These are phyloP conservation scores for Neonothopanus nambi DNA, from an alignment of 1,284 basidiomycete species.

Conservation along the genomic window DNA sequence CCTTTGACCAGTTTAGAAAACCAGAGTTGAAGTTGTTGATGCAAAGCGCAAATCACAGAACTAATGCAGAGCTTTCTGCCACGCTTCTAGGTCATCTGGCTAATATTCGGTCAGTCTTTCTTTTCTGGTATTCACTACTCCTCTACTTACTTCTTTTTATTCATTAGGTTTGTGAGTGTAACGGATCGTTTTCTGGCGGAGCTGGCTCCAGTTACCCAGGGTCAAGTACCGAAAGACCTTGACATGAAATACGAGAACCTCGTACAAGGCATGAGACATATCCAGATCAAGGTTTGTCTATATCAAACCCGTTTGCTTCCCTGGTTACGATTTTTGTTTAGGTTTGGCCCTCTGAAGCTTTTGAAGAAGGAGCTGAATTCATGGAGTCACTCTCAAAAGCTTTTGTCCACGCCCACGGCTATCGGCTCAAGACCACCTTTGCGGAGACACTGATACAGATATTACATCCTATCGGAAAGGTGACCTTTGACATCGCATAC, in stretches of 20 bases:
- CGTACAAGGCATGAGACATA: slow-evolving; percentile 74
- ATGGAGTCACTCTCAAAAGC: slow-evolving; percentile 81
- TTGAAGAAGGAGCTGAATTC: slow-evolving; percentile 94
- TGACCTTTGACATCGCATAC: slow-evolving; percentile 28
- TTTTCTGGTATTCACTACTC: background rate
- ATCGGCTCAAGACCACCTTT: slow-evolving; percentile 82
- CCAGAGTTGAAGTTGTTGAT: slow-evolving; percentile 69
- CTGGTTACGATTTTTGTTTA: slow-evolving; percentile 28
- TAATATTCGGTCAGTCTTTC: slow-evolving; percentile 60
- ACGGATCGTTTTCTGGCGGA: slow-evolving; percentile 85
- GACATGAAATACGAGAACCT: slow-evolving; percentile 84
- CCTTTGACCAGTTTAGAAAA: slow-evolving; percentile 82
- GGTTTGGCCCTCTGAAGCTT: slow-evolving; percentile 93
- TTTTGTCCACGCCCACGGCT: slow-evolving; percentile 85
- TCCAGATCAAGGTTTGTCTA: slow-evolving; percentile 72
- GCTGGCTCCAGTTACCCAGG: slow-evolving; percentile 69
- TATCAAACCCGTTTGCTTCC: slow-evolving; percentile 1
- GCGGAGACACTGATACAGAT: slow-evolving; percentile 81
- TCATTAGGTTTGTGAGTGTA: slow-evolving; percentile 76
- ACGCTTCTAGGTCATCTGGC: slow-evolving; percentile 83
- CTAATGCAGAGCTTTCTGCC: slow-evolving; percentile 81
- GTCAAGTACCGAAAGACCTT: slow-evolving; percentile 75
- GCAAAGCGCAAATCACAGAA: slow-evolving; percentile 72
- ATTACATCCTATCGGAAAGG: slow-evolving; percentile 89
- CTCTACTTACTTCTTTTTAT: slow-evolving; percentile 8